Conservation (phyloP, 73 alveolate genomes). For the Durusdinium trenchii region DNA sequence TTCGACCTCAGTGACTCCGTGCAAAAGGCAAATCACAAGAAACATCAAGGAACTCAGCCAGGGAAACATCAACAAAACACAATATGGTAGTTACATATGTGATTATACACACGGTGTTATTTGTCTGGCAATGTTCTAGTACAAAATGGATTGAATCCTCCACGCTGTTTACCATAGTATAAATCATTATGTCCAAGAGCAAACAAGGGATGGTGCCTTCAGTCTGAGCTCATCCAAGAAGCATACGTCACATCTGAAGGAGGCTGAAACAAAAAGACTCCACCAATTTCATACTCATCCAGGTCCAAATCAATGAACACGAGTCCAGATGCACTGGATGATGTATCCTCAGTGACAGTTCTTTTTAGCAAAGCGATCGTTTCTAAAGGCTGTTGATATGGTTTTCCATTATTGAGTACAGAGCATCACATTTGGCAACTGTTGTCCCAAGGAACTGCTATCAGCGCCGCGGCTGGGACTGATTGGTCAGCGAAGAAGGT, state of each 20-base stretch:
- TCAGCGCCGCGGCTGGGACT: constrained; percentile 51
- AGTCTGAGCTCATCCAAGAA: neutral
- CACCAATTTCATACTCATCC: constrained; percentile 72
- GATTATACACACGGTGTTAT: no score
- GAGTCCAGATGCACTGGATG: neutral
- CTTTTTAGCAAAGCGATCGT: neutral
- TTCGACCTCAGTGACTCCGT: constrained; percentile 23
- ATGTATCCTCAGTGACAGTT: neutral
- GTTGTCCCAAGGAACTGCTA: neutral
- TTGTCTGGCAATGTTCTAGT: no score
- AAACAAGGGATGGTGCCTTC: no score
- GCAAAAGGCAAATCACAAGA: neutral
- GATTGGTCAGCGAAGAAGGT: constrained; percentile 84
- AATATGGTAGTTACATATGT: no score
- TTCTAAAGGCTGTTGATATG: no score
- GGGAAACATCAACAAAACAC: neutral
- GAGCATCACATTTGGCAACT: neutral
- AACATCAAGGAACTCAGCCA: neutral
- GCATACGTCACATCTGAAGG: constrained; percentile 6
- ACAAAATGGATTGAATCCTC: no score
- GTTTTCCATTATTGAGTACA: no score
- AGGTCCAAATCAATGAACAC: constrained; percentile 31
- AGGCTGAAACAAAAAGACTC: constrained; percentile 26
- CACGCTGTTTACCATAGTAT: no score
- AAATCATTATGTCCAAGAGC: no score